Base-by-base conservation (phyloP, 805 yeast species). In the Wickerhamiella lipophila region DNA sequence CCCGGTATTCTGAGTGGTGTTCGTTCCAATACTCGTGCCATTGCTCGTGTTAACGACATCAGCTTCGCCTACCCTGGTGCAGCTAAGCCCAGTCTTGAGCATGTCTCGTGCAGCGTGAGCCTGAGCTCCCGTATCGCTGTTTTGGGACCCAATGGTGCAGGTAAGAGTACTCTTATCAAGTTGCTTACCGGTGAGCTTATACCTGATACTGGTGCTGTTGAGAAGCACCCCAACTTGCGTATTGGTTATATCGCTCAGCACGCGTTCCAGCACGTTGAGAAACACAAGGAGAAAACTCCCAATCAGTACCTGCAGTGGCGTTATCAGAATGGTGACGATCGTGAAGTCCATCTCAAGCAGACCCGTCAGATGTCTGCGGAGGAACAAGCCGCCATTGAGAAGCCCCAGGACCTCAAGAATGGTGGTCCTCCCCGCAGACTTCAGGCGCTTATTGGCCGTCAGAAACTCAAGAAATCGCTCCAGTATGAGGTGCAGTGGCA, bases 221-320 rank as follows among this genome's bases (percentile, higher is more conserved):
- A 92, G 71, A 92, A 92, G 68, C 98, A 89, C 71, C 97, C 97
- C 55, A 89, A 89, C 68, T 74, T 92, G 69, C 87, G 98, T 74
- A 86, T 89, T 59, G 98, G 97, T 52, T 89, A 89, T 71, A 92
- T 89, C 72, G 97, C 97, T 18, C 98, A 89, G 73, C 97, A 89
- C 61, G 97, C 98, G 30, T 77, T 89, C 64, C 95, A 87, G 68
- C 97, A 89, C 63, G 97, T 89, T 52, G 95, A 92, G 65, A 81
- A 82, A 71, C 98, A 89, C 70, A 86, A 88, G 69, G 98, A 89
- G 67, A 87, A 87, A 71, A 89, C 97, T 13, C 95, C 98, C 44
- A 89, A 88, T 64, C 97, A 89, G 72, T 89, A 89, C 67, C 74
- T 89, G 65, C 97, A 92, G 71, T 89, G 98, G 98, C 81, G 98